Evolutionary conservation across 371 early-diverging fungal species (phyloP).

Genomic region (Haplosporangium sp.): DNA sequence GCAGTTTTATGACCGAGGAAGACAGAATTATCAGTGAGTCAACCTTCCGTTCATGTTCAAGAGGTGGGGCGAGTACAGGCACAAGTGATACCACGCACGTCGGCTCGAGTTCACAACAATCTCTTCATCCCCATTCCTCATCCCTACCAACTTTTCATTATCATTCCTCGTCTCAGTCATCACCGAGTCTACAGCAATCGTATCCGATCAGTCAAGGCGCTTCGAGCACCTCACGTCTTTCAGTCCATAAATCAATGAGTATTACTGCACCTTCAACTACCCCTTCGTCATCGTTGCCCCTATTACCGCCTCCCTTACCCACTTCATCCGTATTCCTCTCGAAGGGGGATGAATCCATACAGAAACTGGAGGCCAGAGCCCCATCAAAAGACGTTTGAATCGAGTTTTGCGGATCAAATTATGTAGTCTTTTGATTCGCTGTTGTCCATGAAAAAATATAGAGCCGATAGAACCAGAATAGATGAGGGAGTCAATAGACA

Average conservation of each 20-base stretch:
- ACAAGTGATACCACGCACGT: constrained; percentile 6
- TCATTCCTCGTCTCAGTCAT: neutral
- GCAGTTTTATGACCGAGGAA: neutral
- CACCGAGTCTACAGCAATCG: constrained; percentile 7
- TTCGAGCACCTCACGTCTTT: too few species aligned
- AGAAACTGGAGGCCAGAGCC: constrained; percentile 73
- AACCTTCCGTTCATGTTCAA: constrained; percentile 3
- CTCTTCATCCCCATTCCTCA: constrained; percentile 18
- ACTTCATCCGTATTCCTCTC: too few species aligned
- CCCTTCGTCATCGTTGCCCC: neutral
- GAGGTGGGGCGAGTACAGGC: constrained; percentile 5
- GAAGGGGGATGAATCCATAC: constrained; percentile 51
- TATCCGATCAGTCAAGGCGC: neutral
- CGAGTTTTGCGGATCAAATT: too few species aligned
- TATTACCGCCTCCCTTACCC: neutral
- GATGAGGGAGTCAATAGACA: too few species aligned
- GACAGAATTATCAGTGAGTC: neutral
- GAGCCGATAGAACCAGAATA: too few species aligned
- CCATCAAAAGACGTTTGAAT: too few species aligned
- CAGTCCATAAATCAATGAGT: too few species aligned
- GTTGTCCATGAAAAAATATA: too few species aligned
- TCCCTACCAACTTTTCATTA: constrained; percentile 19
- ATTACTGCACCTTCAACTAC: constrained; percentile 47
- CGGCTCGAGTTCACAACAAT: constrained; percentile 8
- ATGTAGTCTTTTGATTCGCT: too few species aligned